Conservation (phyloP, 1,284 basidiomycete genomes). For the Naganishia sp. region DNA sequence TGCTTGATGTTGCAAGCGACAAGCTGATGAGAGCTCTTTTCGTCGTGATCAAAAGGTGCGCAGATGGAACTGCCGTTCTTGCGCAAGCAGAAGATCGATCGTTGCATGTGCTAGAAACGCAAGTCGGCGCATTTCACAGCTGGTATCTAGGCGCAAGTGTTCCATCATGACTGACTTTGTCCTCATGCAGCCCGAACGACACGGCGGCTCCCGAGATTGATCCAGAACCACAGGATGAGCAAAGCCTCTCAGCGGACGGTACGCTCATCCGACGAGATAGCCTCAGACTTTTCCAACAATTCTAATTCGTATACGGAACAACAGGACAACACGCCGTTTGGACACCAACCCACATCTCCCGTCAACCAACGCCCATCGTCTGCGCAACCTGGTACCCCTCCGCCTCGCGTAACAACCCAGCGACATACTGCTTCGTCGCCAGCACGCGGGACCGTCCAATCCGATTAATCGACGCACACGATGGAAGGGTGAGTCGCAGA, state of each 20-base stretch:
- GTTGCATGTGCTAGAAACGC: conserved; percentile 44
- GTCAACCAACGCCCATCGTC: conserved; percentile 68
- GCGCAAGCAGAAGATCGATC: conserved; percentile 48
- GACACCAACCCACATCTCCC: conserved; percentile 40
- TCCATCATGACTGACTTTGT: too few species aligned
- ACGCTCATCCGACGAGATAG: too few species aligned
- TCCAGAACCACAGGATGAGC: too few species aligned
- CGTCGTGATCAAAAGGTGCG: conserved; percentile 38
- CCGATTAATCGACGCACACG: conserved; percentile 72
- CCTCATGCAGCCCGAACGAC: too few species aligned
- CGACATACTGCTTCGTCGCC: conserved; percentile 74
- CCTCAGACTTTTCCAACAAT: too few species aligned
- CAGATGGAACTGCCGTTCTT: conserved; percentile 46
- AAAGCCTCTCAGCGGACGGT: too few species aligned
- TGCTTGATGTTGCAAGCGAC: not conserved
- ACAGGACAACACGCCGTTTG: not conserved
- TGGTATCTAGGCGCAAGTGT: too few species aligned
- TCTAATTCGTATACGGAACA: too few species aligned
- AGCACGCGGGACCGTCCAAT: conserved; percentile 79
- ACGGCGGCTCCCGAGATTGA: too few species aligned
- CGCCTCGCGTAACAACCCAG: conserved; percentile 62
- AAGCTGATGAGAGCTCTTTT: not conserved
- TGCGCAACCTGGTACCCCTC: conserved; percentile 79
- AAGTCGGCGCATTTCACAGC: conserved; percentile 8
- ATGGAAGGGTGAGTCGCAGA: conserved; percentile 66